A percentile compares a stretch with the other conserved stretches of the same genome.
Conservation (phyloP, 805 yeast species). For the Candida parachauliodes region DNA sequence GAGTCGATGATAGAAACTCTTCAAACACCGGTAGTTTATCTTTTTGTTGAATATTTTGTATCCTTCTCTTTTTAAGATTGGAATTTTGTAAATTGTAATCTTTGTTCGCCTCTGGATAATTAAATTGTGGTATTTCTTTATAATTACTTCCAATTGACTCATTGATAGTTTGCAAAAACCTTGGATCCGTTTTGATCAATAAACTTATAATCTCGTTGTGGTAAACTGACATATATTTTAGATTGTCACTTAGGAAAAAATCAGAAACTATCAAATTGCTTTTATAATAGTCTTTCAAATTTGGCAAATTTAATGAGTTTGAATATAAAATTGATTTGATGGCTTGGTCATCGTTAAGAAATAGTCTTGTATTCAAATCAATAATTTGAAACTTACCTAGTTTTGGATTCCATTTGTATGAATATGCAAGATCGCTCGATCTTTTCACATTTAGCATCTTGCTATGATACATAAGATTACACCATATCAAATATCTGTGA, state of each 20-base stretch:
- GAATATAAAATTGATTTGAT: constrained; percentile 30
- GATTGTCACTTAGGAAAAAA: constrained; percentile 32
- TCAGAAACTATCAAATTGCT: constrained; percentile 34
- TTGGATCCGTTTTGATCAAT: constrained; percentile 23
- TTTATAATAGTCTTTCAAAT: constrained; percentile 24
- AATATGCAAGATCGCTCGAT: no score
- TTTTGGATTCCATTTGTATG: constrained; percentile 35
- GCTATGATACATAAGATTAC: constrained; percentile 27
- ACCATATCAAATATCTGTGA: constrained; percentile 35
- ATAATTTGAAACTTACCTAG: constrained; percentile 31
- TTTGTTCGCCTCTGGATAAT: constrained; percentile 25
- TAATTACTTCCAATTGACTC: constrained; percentile 27
- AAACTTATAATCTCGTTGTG: constrained; percentile 35
- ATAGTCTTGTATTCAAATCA: constrained; percentile 18
- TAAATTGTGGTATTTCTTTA: constrained; percentile 29
- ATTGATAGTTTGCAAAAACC: constrained; percentile 27
- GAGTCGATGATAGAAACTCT: no score
- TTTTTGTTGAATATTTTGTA: no score
- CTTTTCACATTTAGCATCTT: constrained; percentile 11
- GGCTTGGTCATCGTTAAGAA: constrained; percentile 27
- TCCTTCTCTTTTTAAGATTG: no score
- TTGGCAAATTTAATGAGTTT: constrained; percentile 28
- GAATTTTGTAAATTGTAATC: constrained; percentile 15
- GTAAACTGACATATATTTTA: constrained; percentile 32
- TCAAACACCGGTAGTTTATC: no score